Evolutionary conservation across 1,139 yeast species (phyloP).

Genomic region (Pichia sp.): DNA sequence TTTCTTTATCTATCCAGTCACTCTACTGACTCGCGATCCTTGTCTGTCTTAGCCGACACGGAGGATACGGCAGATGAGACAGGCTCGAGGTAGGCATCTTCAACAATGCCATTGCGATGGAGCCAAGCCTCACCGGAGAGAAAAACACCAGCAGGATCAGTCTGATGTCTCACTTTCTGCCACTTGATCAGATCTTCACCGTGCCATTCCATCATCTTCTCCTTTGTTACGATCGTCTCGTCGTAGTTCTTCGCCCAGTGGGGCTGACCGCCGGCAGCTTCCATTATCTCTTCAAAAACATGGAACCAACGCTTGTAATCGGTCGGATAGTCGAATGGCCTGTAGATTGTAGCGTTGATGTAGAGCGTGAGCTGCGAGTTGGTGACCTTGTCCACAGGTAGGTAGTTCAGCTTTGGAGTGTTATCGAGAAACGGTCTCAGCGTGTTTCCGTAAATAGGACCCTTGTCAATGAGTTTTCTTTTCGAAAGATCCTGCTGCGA

Average conservation of each 20-base stretch:
- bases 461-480: slow-evolving; percentile 49
- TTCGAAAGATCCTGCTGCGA: slow-evolving; percentile 35
- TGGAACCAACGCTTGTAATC: slow-evolving; percentile 79
- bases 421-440: slow-evolving; percentile 77
- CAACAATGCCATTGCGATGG: slow-evolving; percentile 67
- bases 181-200: slow-evolving; percentile 64
- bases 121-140: slow-evolving; percentile 78
- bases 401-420: slow-evolving; percentile 64
- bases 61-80: background rate
- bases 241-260: slow-evolving; percentile 99
- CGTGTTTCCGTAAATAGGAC: slow-evolving; percentile 82
- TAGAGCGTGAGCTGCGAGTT: slow-evolving; percentile 80
- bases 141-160: slow-evolving; percentile 82
- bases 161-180: slow-evolving; percentile 56
- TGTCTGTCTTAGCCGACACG: background rate
- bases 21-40: background rate
- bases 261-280: slow-evolving; percentile 83
- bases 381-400: slow-evolving; percentile 51
- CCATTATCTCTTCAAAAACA: slow-evolving; percentile 73
- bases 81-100: slow-evolving; percentile 15
- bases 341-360: slow-evolving; percentile 90
- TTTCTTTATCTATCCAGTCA: slow-evolving; percentile 2
- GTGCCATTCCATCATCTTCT: slow-evolving; percentile 71
- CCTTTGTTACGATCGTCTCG: slow-evolving; percentile 72
- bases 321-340: slow-evolving; percentile 79